Conservation (phyloP, 1,139 yeast species). For the Arxiozyma heterogenica region DNA sequence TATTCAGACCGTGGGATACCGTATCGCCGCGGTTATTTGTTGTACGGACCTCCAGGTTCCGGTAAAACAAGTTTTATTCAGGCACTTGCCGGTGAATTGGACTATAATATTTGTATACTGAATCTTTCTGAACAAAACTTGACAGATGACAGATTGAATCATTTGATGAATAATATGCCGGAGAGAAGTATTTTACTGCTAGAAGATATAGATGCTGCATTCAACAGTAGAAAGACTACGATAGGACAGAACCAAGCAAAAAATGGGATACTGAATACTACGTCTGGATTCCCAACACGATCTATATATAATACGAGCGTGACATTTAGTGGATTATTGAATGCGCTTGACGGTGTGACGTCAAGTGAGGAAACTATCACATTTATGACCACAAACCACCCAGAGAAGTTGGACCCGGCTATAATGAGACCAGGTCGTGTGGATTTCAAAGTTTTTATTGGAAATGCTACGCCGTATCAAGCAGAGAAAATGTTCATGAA, state of each 20-base stretch:
- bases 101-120: constrained; percentile 87
- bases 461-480: constrained; percentile 78
- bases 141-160: constrained; percentile 90
- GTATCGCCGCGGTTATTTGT: constrained; percentile 84
- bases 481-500: constrained; percentile 76
- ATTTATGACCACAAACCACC: constrained; percentile 97
- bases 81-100: constrained; percentile 92
- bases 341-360: constrained; percentile 97
- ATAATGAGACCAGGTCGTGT: constrained; percentile 86
- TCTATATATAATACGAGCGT: constrained; percentile 69
- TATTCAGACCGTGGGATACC: constrained; percentile 95
- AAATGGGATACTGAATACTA: constrained; percentile 34
- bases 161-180: constrained; percentile 92
- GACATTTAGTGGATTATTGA: constrained; percentile 86
- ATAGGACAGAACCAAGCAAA: not conserved
- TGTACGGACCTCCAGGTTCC: constrained; percentile 97
- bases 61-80: constrained; percentile 95
- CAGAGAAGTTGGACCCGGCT: constrained; percentile 82
- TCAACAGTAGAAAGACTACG: constrained; percentile 37
- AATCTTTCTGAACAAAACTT: constrained; percentile 83
- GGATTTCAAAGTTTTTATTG: constrained; percentile 72
- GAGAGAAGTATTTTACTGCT: constrained; percentile 72
- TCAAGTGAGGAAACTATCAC: constrained; percentile 95
- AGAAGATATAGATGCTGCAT: constrained; percentile 96
- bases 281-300: constrained; percentile 61